Conservation (phyloP, 805 yeast genomes). For the Hemisphaericaspora nanyangensis region DNA sequence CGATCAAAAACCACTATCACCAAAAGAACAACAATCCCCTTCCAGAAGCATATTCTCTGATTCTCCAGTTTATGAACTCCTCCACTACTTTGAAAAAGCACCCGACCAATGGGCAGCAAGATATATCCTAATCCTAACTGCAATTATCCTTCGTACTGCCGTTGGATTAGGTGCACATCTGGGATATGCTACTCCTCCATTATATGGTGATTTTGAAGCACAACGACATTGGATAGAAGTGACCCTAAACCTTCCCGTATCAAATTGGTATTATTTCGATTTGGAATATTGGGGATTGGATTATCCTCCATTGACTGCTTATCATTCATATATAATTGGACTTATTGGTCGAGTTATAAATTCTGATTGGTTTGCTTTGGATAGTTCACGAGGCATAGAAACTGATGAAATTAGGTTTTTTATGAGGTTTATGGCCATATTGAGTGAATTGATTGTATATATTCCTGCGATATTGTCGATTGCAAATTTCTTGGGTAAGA, state of each 20-base stretch:
- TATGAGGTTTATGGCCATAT: slow-evolving; percentile 77
- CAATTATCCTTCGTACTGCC: slow-evolving; percentile 74
- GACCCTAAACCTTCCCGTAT: slow-evolving; percentile 69
- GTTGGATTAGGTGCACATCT: slow-evolving; percentile 88
- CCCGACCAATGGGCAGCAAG: slow-evolving; percentile 90
- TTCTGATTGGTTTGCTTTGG: slow-evolving; percentile 72
- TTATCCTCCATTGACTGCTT: slow-evolving; percentile 96
- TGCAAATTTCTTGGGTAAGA: slow-evolving; percentile 66
- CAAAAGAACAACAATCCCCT: background rate
- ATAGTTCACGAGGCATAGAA: slow-evolving; percentile 74
- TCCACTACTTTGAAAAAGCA: slow-evolving; percentile 75
- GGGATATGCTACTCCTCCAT: slow-evolving; percentile 68
- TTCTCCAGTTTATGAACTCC: slow-evolving; percentile 73
- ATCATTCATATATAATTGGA: slow-evolving; percentile 81
- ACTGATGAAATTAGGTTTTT: slow-evolving; percentile 62
- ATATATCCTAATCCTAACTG: slow-evolving; percentile 67
- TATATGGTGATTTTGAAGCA: slow-evolving; percentile 95
- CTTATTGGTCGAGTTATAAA: slow-evolving; percentile 62
- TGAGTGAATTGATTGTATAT: slow-evolving; percentile 70
- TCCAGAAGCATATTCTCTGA: slow-evolving; percentile 8
- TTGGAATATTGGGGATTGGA: slow-evolving; percentile 94
- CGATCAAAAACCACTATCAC: no score
- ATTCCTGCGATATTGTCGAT: slow-evolving; percentile 77
- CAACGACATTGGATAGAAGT: slow-evolving; percentile 98
- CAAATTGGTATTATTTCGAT: slow-evolving; percentile 86